A percentile compares a stretch with the other conserved stretches of the same genome.
Conservation (phyloP, 1,284 basidiomycete species). For the Phellinidium pouzarii region DNA sequence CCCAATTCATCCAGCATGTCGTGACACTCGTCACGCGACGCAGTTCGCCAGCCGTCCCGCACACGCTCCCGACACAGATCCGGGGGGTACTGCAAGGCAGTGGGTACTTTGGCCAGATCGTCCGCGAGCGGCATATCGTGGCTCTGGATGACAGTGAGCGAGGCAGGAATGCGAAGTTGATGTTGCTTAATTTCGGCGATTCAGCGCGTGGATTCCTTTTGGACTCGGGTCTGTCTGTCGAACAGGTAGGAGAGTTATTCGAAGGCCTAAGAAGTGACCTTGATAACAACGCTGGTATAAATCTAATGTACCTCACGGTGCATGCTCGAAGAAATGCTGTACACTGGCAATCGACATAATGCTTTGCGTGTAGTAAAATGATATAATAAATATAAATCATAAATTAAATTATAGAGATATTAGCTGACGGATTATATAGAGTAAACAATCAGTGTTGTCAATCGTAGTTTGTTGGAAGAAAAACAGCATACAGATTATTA, state of each 20-base stretch:
- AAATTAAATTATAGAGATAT: neutral
- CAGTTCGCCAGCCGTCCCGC: constrained; percentile 18
- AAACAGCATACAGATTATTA: too few species aligned
- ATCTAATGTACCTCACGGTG: constrained; percentile 35
- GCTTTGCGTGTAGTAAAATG: neutral
- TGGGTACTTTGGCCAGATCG: constrained; percentile 18
- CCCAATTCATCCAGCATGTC: neutral
- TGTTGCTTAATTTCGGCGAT: constrained; percentile 29
- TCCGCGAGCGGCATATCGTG: neutral
- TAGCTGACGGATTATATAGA: too few species aligned
- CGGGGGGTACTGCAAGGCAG: constrained; percentile 18
- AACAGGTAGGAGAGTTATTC: constrained; percentile 33
- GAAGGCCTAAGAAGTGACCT: constrained; percentile 36
- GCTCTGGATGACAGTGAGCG: constrained; percentile 27
- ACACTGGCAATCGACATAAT: neutral
- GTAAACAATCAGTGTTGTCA: too few species aligned
- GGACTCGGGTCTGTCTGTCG: constrained; percentile 30
- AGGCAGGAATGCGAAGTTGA: constrained; percentile 29
- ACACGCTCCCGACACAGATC: constrained; percentile 18
- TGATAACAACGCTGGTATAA: constrained; percentile 34
- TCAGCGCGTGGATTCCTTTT: constrained; percentile 36
- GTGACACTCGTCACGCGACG: constrained; percentile 7
- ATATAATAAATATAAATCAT: neutral
- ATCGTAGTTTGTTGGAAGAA: too few species aligned
- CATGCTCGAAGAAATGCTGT: constrained; percentile 24